phyloP scores from a whole-genome alignment of 2,329 filamentous ascomycete species.

The Amauroascus verrucosus region DNA sequence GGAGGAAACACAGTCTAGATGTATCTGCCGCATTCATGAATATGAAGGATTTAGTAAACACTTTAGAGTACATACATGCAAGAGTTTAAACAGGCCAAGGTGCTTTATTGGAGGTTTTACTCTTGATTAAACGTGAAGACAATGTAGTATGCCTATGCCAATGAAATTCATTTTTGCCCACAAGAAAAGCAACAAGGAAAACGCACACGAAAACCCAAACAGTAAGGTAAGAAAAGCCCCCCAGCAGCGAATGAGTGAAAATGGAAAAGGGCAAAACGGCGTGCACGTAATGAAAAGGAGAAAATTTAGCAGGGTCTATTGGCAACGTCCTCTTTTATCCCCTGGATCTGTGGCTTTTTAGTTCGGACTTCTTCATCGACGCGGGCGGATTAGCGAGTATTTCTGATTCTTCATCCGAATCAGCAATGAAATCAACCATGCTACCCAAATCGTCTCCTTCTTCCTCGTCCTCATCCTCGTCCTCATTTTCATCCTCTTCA shows the following conservation, averaged over 20 bases:
- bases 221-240: not conserved
- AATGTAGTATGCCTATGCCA: not conserved
- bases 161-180: not conserved
- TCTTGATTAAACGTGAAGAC: not conserved
- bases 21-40: not conserved
- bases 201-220: not conserved
- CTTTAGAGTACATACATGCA: not conserved
- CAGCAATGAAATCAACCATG: constrained; percentile 39
- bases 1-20: not conserved
- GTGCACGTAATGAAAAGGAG: not conserved
- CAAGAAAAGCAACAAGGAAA: not conserved
- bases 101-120: not conserved
- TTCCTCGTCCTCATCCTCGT: constrained; percentile 49
- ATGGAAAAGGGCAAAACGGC: not conserved
- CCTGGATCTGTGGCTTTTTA: constrained; percentile 5
- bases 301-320: too few species aligned
- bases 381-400: constrained; percentile 21
- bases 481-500: constrained; percentile 41
- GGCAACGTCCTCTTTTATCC: constrained; percentile 1
- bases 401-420: constrained; percentile 36
- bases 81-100: not conserved
- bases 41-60: not conserved
- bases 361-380: constrained; percentile 29
- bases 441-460: constrained; percentile 50
- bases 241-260: too few species aligned